Base-by-base conservation (phyloP, 1,284 basidiomycete species). In the Pterulicium gracile region DNA sequence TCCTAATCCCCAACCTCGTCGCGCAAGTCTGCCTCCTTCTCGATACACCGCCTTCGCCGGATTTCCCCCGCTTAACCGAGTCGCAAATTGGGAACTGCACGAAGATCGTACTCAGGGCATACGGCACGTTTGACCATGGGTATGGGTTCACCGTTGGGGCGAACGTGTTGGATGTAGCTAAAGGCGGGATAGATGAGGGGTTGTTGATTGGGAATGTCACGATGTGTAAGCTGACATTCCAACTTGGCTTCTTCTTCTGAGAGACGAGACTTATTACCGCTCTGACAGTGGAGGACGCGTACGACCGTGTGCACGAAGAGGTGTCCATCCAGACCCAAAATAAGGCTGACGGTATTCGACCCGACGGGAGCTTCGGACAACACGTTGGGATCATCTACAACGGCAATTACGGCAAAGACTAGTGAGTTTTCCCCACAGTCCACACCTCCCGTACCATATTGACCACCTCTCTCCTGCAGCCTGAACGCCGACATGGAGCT, bases 331-430 rank as follows among this genome's bases (percentile, higher is more conserved):
- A 72, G 51, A 60, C 69, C 48, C 61, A 53, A 0, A 49, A 68
- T n/a, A 65, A 57, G 51, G 68, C 65, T 13, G 80, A 83, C 56
- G 79, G 80, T 0, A 81, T 83, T 47, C 66, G 75, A 22, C 61
- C 69, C 0, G 81, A 85, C 54, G 80, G 80, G 1, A 72, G 70
- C 47, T 83, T 83, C 55, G 69, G 70, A 3, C 77, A 82, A 59
- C 81, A 83, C 54, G 58, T 55, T 4, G 77, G 77, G 2, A 63
- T 81, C 27, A 53, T 81, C 18, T 82, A 82, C 57, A 79, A 76
- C 49, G 81, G 77, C 46, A 78, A 78, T 57, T 79, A 80, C 49
- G 63, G 61, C 57, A 48, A 21, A 14, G 1, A 17, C 19, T 20
- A 39, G 36, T 39, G 15, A 13, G 36, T 39, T 17, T 32, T 10